Percentiles rank a stretch among this genome's conserved stretches.
phyloP scores from a whole-genome alignment of 306 rosid genomes.

The Vigna radiata region DNA sequence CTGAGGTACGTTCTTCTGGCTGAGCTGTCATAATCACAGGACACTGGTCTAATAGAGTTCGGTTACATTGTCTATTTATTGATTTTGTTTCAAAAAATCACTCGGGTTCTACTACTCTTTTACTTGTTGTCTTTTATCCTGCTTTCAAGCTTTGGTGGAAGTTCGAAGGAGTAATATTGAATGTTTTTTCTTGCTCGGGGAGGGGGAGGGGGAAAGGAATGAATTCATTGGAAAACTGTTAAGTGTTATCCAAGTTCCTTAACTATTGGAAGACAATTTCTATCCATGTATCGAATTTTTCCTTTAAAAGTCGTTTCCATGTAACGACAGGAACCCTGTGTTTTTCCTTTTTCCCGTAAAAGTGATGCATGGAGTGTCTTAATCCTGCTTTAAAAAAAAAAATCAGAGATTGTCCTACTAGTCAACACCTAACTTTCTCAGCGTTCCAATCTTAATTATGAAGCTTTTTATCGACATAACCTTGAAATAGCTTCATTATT shows the following conservation, averaged over 20 bases:
- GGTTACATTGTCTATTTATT: background rate
- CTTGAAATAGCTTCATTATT: constrained; percentile 5
- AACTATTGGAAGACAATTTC: background rate
- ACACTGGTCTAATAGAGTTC: constrained; percentile 19
- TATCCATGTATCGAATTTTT: background rate
- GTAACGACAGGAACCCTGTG: background rate
- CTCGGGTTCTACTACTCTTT: background rate
- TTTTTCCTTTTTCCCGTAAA: background rate
- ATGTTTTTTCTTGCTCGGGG: background rate
- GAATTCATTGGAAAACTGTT: background rate
- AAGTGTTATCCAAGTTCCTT: background rate
- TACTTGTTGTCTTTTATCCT: constrained; percentile 12
- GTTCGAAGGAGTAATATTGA: constrained; percentile 9
- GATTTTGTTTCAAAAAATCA: constrained; percentile 9
- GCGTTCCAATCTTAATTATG: background rate
- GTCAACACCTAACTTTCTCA: background rate
- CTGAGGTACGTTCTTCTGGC: constrained; percentile 71
- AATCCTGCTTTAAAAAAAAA: background rate
- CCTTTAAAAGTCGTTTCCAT: constrained; percentile 18
- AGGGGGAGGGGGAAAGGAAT: background rate
- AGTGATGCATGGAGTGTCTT: background rate
- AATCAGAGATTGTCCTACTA: background rate
- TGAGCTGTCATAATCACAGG: background rate
- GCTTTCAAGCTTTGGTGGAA: constrained; percentile 20
- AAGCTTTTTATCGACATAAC: background rate